phyloP scores from a whole-genome alignment of 2,329 filamentous ascomycete genomes.

The Ophiostoma populinum region DNA sequence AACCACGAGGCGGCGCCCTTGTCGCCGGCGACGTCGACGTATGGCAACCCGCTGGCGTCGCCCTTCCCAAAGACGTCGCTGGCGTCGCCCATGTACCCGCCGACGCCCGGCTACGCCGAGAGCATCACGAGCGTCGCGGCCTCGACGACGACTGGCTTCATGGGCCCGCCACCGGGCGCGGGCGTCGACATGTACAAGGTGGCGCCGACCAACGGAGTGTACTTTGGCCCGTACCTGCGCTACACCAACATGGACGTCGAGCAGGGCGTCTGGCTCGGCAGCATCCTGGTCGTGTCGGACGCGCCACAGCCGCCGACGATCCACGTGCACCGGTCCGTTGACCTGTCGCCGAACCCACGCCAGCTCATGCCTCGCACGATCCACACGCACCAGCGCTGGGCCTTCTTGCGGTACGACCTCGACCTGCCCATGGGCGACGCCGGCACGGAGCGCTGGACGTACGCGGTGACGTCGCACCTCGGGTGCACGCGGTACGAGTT shows the following conservation, averaged over 20 bases:
- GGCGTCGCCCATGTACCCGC: conserved; percentile 66
- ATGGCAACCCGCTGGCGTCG: conserved; percentile 55
- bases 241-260: conserved; percentile 97
- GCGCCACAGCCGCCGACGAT: conserved; percentile 86
- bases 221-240: conserved; percentile 89
- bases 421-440: conserved; percentile 79
- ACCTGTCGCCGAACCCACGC: conserved; percentile 81
- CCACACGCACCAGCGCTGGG: conserved; percentile 80
- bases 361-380: conserved; percentile 73
- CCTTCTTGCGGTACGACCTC: conserved; percentile 88
- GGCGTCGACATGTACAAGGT: conserved; percentile 93
- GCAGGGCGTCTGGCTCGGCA: conserved; percentile 77
- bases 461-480: conserved; percentile 89
- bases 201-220: conserved; percentile 85
- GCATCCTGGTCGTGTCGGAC: conserved; percentile 85
- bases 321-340: conserved; percentile 77
- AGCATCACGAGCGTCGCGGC: conserved; percentile 70
- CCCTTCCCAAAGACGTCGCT: conserved; percentile 54
- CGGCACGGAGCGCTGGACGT: conserved; percentile 78
- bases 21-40: conserved; percentile 64
- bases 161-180: conserved; percentile 70
- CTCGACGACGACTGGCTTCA: conserved; percentile 62
- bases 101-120: conserved; percentile 69
- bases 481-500: conserved; percentile 98
- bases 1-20: conserved; percentile 67